phyloP scores from a whole-genome alignment of 2,329 filamentous ascomycete genomes.

The Coniochaeta ligniaria region DNA sequence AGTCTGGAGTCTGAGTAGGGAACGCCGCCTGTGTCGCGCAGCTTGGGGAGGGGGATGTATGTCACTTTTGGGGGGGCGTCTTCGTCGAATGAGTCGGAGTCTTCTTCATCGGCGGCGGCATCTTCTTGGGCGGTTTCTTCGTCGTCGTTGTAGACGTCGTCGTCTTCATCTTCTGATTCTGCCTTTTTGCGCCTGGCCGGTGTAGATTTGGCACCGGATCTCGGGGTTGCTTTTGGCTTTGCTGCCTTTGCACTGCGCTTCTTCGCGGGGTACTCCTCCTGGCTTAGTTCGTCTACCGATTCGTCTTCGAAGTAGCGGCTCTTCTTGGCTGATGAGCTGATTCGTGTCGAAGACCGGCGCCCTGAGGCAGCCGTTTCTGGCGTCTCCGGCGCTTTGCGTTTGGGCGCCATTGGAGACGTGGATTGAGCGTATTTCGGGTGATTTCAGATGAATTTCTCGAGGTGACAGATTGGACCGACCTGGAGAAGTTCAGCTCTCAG shows the following conservation, averaged over 20 bases:
- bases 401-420: conserved; percentile 17
- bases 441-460: not conserved
- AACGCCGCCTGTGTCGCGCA: conserved; percentile 31
- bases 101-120: conserved; percentile 28
- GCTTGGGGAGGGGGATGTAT: conserved; percentile 31
- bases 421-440: not conserved
- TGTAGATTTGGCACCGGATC: not conserved
- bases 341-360: conserved; percentile 41
- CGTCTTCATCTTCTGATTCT: conserved; percentile 15
- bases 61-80: conserved; percentile 27
- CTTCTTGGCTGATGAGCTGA: conserved; percentile 34
- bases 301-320: conserved; percentile 44
- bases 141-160: conserved; percentile 18
- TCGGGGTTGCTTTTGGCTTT: conserved; percentile 1
- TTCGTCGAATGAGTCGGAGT: conserved; percentile 24
- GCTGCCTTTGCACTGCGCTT: conserved; percentile 1
- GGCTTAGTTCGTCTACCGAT: conserved; percentile 11
- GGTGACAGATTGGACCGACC: not conserved
- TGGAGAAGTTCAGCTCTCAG: not conserved
- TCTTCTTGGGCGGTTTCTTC: conserved; percentile 25
- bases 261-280: not conserved
- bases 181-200: conserved; percentile 4
- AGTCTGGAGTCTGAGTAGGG: conserved; percentile 45
- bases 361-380: conserved; percentile 13
- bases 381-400: conserved; percentile 25